Evolutionary conservation across 148 eudicot species (phyloP), one percentile per base, ranked within the genome.

Genomic region (Nepenthes mirabilis): DNA sequence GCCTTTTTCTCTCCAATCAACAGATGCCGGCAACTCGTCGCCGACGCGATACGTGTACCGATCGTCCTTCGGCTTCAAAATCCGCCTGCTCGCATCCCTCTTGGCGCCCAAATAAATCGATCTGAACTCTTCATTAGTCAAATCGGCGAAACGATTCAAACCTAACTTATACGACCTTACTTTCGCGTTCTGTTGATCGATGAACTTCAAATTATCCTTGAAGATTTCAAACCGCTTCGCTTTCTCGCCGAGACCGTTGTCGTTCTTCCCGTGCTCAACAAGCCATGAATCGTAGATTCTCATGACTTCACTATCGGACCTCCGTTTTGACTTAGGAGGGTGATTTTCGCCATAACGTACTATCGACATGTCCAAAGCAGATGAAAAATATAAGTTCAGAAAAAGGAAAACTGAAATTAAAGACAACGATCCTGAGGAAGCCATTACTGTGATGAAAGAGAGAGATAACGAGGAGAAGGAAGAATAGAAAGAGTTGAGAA

Each of bases 101-200:
- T 68, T 74, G 2, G 65, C 14, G 0, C 97, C 89, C 59, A 86
- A 57, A 62, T 81, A 80, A 66, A 0, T 85, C 5, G 75, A 74
- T 37, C 83, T 73, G 77, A 72, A 91, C 79, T 91, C 97, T 36
- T 88, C 90, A 68, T 88, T 85, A 9, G 88, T 88, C 55, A 85
- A 65, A 68, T 91, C 97, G 14, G 97, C 94, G 49, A 91, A 91
- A 69, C 66, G 71, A 62, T 82, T 91, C 67, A 85, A 60, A 33
- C 94, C 97, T 0, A 91, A 74, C 74, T 71, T 70, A 64, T 57
- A 88, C 55, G 40, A 65, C 61, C 85, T 59, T 3, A 3, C 8
- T 60, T 58, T 60, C 0, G 85, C 67, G 69, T 88, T 91, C 50
- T 82, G 81, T 43, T 88, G 71, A 10, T 88, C 84, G 55, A 88